Percentiles rank a stretch among this genome's conserved stretches.
Conservation (phyloP, 176 grass and related monocot genomes). For the Phoenix roebelenii region DNA sequence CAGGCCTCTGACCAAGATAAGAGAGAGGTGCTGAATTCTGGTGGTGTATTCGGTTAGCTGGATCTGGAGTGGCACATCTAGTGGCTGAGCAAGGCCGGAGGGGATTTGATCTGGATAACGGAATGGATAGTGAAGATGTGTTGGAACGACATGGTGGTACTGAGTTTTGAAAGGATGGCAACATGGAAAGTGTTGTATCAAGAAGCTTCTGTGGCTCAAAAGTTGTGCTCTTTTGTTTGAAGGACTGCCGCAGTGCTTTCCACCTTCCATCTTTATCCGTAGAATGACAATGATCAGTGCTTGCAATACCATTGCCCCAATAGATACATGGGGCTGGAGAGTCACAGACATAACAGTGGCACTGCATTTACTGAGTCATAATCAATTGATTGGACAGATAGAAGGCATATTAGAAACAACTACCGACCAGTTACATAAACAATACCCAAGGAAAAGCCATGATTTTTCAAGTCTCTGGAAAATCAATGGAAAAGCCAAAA, state of each 20-base stretch:
- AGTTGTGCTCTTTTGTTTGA: slow-evolving; percentile 30
- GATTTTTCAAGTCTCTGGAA: too few species aligned
- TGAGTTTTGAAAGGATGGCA: slow-evolving; percentile 2
- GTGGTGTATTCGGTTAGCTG: neutral
- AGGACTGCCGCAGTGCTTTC: slow-evolving; percentile 46
- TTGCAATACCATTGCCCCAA: slow-evolving; percentile 43
- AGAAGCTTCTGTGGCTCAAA: slow-evolving; percentile 27
- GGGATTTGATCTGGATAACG: slow-evolving; percentile 9
- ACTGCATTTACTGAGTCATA: slow-evolving; percentile 62
- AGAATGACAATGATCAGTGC: slow-evolving; percentile 74
- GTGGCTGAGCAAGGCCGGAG: slow-evolving; percentile 15
- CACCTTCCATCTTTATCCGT: slow-evolving; percentile 61
- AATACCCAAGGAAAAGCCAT: too few species aligned
- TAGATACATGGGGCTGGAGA: slow-evolving; percentile 64
- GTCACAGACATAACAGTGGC: slow-evolving; percentile 97
- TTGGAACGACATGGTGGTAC: neutral
- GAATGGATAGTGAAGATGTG: neutral
- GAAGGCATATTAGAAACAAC: too few species aligned
- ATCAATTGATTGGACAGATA: neutral
- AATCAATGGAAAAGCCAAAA: too few species aligned
- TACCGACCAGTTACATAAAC: too few species aligned
- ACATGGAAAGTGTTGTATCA: neutral
- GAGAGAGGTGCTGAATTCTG: neutral
- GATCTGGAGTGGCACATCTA: neutral
- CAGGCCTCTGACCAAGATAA: slow-evolving; percentile 3